Base-by-base conservation (phyloP, 1,284 basidiomycete species). In the Gomphus bonarii region DNA sequence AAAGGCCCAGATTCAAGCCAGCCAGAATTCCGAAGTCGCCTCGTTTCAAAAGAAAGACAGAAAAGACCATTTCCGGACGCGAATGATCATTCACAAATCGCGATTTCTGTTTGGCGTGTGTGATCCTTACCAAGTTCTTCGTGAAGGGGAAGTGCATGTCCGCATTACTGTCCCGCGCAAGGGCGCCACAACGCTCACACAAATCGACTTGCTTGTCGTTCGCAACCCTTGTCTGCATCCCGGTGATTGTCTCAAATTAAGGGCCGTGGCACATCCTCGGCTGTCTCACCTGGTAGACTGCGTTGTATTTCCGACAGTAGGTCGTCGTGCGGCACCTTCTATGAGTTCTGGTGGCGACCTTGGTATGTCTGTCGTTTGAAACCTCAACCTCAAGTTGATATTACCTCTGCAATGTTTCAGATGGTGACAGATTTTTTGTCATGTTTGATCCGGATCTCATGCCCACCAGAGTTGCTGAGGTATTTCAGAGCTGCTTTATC, bases 321-420 rank as follows among this genome's bases (percentile, higher is more conserved):
- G 80, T 12, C 76, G 75, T 38, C 75, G 80, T 52, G 74, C 82
- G 18, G 82, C 82, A 7, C 81, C 82, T 9, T 77, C 81, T 0
- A 84, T 84, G 81, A 82, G 78, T 50, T 83, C 81, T 51, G 82
- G 82, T 6, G 82, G 82, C 20, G 80, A 83, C 63, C 69, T 82
- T 16, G 75, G 76, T 79, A 60, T 59, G 65, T 59, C 11, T 59
- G 65, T 59, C 11, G 11, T 25, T 46, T 53, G 25, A 20, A 49
- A 57, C 42, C 11, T 35, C 25, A n/a, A 46, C 50, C 12, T 30
- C 28, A 49, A n/a, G 12, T 12, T 50, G 43, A 18, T 46, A n/a
- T 42, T 60, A 25, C 25, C 25, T 57, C 38, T 46, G 22, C 33
- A 46, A 43, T 25, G 55, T 20, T 35, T 4, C 38, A 65, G 66